Evolutionary conservation across 2,329 filamentous ascomycete genomes (phyloP), one percentile per base, ranked within the genome.

Genomic region (Claviceps paspali): DNA sequence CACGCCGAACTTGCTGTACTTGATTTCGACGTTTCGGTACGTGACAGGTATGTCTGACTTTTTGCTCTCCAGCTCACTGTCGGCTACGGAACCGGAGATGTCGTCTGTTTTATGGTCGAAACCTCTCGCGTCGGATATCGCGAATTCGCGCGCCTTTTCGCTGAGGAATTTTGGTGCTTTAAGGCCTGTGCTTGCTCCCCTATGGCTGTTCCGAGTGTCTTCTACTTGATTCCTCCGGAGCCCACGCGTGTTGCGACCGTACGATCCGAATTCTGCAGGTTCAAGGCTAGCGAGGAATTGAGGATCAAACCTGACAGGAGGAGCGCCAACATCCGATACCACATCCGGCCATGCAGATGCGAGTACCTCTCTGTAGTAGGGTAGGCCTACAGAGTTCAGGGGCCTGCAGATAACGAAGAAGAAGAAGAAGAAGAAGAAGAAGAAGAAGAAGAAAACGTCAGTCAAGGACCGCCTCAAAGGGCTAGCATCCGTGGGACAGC

Each of bases 1-100:
- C n/a, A 98, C 86, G 15, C 91, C 91, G 57, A 95, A 98, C 54
- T 86, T 92, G 67, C 88, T 95, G 64, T 96, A 98, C 55, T 95
- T 95, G 62, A 98, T 98, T 56, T 96, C 88, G 9, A 95, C 82
- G 49, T 86, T 87, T 45, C 82, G 79, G 56, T 98, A 98, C 64
- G 91, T 84, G 7, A 82, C 73, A 17, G 88, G 82, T 4, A 91
- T 81, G 39, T 94, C 86, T 29, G 81, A 75, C 45, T 84, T 82
- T 39, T 80, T 73, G 45, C 80, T 79, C 43, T 82, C 79, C 3
- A 88, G 64, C 38, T 81, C 77, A 38, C 74, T 64, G 27, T 79
- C 75, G n/a, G 74, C 72, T 41, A 88, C 57, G 1, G 75, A 67
- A 40, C 80, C 76, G 29, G 69, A 62, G 2, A 77, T 63, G 39